These are phyloP conservation scores for Themeda triandra DNA, from an alignment of 176 grass and related monocot species.

Conservation along the genomic window DNA sequence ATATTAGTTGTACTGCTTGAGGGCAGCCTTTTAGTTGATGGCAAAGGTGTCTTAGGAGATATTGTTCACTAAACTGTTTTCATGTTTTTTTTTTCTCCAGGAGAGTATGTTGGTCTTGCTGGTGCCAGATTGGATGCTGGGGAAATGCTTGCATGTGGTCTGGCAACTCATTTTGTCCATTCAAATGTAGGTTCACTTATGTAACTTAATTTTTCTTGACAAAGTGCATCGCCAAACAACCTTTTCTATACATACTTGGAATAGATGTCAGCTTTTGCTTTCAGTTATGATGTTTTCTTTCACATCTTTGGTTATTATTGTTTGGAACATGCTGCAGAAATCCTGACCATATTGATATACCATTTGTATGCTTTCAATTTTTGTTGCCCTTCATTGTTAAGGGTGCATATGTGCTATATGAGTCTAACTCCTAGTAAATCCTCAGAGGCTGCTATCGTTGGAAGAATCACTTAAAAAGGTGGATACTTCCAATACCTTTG, in stretches of 20 bases:
- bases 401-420: conserved; percentile 5
- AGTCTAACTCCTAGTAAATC: conserved; percentile 21
- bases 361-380: conserved; percentile 21
- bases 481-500: conserved; percentile 61
- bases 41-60: neutral
- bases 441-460: conserved; percentile 57
- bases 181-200: conserved; percentile 52
- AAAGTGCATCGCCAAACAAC: neutral
- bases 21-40: conserved; percentile 6
- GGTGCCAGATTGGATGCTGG: conserved; percentile 80
- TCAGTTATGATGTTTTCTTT: neutral
- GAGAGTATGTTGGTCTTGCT: conserved; percentile 91
- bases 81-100: conserved; percentile 52
- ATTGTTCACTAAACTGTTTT: conserved; percentile 20
- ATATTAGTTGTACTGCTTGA: neutral
- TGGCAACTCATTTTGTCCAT: conserved; percentile 91
- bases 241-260: conserved; percentile 2
- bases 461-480: conserved; percentile 76
- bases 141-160: conserved; percentile 93
- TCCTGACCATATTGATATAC: neutral
- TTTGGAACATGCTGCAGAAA: neutral
- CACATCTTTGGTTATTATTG: neutral
- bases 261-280: neutral
- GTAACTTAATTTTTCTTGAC: conserved; percentile 3
- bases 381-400: conserved; percentile 5